Conservation (phyloP, 805 yeast genomes). For the Cyberlindnera suaveolens region DNA sequence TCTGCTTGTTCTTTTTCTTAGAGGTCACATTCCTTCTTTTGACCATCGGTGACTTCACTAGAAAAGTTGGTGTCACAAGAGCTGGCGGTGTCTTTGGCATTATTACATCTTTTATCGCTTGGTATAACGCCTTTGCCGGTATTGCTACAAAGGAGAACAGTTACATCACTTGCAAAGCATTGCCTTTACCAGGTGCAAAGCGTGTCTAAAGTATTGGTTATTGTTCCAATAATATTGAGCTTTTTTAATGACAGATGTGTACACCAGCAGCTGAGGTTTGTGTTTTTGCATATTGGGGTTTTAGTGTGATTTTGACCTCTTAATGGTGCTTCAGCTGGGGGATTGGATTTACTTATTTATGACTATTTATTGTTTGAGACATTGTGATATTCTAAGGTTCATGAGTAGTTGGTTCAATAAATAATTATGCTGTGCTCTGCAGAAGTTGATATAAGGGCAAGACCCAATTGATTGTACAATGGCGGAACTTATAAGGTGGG, state of each 20-base stretch:
- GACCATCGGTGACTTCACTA: conserved; percentile 44
- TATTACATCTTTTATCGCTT: conserved; percentile 46
- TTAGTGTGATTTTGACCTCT: background rate
- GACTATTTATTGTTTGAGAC: no score
- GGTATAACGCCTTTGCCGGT: conserved; percentile 60
- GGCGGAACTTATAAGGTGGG: no score
- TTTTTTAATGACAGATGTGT: no score
- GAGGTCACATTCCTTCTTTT: conserved; percentile 50
- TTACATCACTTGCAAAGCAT: conserved; percentile 26
- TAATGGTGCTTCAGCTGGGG: background rate
- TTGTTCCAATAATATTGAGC: no score
- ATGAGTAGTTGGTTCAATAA: no score
- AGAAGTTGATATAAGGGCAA: no score
- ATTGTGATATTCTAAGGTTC: no score
- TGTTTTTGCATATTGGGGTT: no score
- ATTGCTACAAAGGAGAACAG: conserved; percentile 53
- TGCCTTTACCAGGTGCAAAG: conserved; percentile 28
- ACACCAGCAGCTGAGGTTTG: no score
- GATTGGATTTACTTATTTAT: no score
- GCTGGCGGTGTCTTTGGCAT: conserved; percentile 57
- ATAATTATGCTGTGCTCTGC: no score
- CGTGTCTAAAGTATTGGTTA: background rate
- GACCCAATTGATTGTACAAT: no score
- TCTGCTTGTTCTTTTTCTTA: conserved; percentile 46
- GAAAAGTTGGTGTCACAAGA: conserved; percentile 32